Conservation (phyloP, 2,329 filamentous ascomycete genomes). For the Ophiobolus disseminans region DNA sequence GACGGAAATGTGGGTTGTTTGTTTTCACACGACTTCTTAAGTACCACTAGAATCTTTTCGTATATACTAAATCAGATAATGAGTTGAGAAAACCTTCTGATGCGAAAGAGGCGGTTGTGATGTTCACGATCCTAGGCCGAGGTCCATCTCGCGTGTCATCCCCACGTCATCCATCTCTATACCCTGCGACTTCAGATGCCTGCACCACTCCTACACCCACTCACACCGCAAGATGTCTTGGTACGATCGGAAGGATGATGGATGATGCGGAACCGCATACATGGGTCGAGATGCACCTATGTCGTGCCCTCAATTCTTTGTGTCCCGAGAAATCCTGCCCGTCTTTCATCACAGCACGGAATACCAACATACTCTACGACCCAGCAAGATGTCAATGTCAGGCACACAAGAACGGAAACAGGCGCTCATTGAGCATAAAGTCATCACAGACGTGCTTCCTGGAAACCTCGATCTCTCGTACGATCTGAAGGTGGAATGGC, state of each 20-base stretch:
- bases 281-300: neutral
- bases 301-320: neutral
- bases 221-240: neutral
- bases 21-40: too few relatives aligned
- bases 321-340: neutral
- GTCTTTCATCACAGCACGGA: neutral
- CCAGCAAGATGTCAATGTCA: too few relatives aligned
- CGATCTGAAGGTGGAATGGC: constrained; percentile 21
- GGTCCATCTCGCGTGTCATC: neutral
- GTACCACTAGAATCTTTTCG: too few relatives aligned
- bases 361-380: too few relatives aligned
- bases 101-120: neutral
- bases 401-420: constrained; percentile 10
- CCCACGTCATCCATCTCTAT: neutral
- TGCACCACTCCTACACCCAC: neutral
- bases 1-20: too few relatives aligned
- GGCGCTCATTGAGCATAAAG: constrained; percentile 15
- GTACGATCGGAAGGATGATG: neutral
- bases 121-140: neutral
- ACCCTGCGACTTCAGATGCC: neutral
- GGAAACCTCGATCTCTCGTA: constrained; percentile 14
- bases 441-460: constrained; percentile 27
- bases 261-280: constrained; percentile 4
- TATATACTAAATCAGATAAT: too few relatives aligned
- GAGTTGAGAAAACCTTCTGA: too few relatives aligned